Base-by-base conservation (phyloP, 345 rosid species). In the Aurinia saxatilis region DNA sequence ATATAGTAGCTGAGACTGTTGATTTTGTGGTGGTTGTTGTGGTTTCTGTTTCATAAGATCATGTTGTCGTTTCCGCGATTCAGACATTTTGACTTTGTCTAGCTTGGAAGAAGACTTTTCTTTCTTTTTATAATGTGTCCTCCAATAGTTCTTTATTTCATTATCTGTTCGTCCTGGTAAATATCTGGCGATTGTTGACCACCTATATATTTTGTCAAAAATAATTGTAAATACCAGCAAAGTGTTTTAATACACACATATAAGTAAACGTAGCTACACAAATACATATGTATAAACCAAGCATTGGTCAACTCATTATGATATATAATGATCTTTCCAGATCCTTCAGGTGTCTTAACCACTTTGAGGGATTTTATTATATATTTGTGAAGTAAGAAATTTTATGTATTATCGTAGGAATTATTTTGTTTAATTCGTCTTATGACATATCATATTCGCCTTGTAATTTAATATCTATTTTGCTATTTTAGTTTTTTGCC, bases 111-210 rank as follows among this genome's bases (percentile, higher is more conserved):
- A 57, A 17, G 79, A 65, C 58, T 37, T 77, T 4, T 77, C 83
- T 52, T 70, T 84, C 71, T 78, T 83, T 75, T 82, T 86, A 80
- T 78, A 86, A 65, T 84, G 96, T 10, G 96, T 92, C 74, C 96
- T 84, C 98, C 95, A 85, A 14, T 89, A 87, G 64, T 92, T 92
- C 69, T 92, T 92, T n/a, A 89, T 92, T 69, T 92, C 95, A 63
- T 89, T 89, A 41, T 89, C 96, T 12, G 96, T 92, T 70, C 96
- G 82, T 31, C 96, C 96, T 0, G 98, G 96, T 63, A 92, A 81
- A 72, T 85, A 83, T 70, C 87, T 78, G 5, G 98, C 96, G 15
- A 92, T 89, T 23, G 96, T 87, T 4, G 98, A 87, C 96, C 98
- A 92, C 75, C 91, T 89, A 67, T 6, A 49, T 8, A 18, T 7